Percentiles rank a stretch among this genome's conserved stretches.
These are phyloP conservation scores for Russula dissimulans DNA, from an alignment of 768 basidiomycete species.

Conservation along the genomic window DNA sequence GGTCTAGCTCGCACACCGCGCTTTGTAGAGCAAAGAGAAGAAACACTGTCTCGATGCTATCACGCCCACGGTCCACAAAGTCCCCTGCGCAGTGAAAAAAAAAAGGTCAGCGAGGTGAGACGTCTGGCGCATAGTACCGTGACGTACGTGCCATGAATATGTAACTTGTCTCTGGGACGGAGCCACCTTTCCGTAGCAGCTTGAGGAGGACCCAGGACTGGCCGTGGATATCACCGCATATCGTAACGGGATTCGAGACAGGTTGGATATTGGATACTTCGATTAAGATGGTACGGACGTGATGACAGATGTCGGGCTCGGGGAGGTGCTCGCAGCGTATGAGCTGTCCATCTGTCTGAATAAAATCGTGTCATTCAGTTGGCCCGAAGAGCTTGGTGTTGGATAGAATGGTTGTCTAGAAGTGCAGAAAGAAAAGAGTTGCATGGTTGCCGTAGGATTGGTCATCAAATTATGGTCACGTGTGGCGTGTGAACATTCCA, in stretches of 20 bases:
- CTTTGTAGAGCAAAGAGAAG: too few relatives aligned
- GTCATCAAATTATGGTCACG: too few relatives aligned
- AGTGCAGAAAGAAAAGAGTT: too few relatives aligned
- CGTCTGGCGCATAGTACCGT: conserved; percentile 9
- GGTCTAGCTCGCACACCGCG: too few relatives aligned
- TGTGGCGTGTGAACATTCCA: too few relatives aligned
- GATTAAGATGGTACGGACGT: conserved; percentile 79
- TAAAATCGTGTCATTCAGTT: neutral
- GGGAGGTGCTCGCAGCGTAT: conserved; percentile 80
- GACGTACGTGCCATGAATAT: conserved; percentile 86
- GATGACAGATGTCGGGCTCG: conserved; percentile 87
- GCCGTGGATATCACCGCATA: conserved; percentile 94
- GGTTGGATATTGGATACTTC: conserved; percentile 98
- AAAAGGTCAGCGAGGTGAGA: neutral
- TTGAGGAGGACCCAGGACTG: conserved; percentile 97
- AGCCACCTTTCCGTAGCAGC: conserved; percentile 76
- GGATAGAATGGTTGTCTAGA: neutral
- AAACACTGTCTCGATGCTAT: too few relatives aligned
- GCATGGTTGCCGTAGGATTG: neutral
- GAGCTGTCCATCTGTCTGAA: conserved; percentile 81
- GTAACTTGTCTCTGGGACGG: conserved; percentile 81
- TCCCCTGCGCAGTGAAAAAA: too few relatives aligned
- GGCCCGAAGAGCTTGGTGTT: neutral
- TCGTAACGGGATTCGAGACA: conserved; percentile 88
- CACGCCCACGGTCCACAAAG: too few relatives aligned